Evolutionary conservation across 805 yeast genomes (phyloP), one percentile per base, ranked within the genome.

Genomic region (Ogataea paraovalis): DNA sequence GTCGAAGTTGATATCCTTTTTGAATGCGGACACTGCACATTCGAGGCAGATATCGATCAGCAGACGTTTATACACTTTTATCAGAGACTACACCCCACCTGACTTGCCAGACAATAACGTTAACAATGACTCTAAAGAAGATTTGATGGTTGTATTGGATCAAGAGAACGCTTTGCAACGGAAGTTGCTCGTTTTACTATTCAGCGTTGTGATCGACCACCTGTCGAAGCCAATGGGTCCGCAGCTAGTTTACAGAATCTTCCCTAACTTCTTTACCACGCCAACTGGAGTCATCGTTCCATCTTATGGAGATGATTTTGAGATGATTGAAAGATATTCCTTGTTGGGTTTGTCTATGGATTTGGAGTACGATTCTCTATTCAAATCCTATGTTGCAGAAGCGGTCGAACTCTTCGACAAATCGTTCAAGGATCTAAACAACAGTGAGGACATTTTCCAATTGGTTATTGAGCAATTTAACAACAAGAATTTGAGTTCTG

Each of bases 91-190:
- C 69, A 70, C 56, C 8, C 76, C 80, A 32, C 71, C 82, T 13
- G 58, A 63, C 45, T 57, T 71, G 43, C 78, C 82, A 1, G 56
- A 58, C 2, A 66, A 66, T 36, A 57, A 63, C 36, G 48, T 54
- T n/a, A 72, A 68, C 22, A 70, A 75, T 32, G 28, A 21, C 20
- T 52, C 70, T n/a, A 34, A 5, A 0, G 68, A 65, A 6, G 76
- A 75, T 33, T 52, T 78, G 41, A 55, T 69, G 3, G 61, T 61
- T 56, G 66, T 75, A 27, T 56, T 54, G n/a, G 71, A 72, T 32
- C 83, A 80, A 53, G 94, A 86, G 61, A 68, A 74, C 7, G 75
- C 73, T 48, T 66, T 85, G 30, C 92, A 87, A 58, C 73, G 87
- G 33, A 78, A 77, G 53, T 66, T 90, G 38, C 67, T 92, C 44